Base-by-base conservation (phyloP, 1,284 basidiomycete species). In the Pseudozyma flocculosa region DNA sequence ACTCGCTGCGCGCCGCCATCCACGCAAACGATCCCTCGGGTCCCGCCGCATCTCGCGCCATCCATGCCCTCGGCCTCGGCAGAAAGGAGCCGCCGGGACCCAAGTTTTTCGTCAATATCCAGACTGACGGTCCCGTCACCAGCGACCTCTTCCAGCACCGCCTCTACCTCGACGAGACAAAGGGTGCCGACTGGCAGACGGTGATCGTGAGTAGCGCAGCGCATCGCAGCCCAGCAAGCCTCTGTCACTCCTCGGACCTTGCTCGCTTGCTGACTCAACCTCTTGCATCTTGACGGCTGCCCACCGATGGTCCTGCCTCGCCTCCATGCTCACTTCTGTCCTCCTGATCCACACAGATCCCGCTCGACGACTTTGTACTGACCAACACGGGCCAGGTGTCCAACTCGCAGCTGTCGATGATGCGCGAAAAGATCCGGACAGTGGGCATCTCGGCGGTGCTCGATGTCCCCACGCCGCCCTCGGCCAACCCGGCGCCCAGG, bases 101-200 rank as follows among this genome's bases (percentile, higher is more conserved):
- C 78, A 80, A 80, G 30, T 77, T 68, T 52, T 81, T 88, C 70
- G 88, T 91, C 53, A 94, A 94, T 77, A 80, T 94, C 29, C 91
- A 93, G 78, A 92, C 90, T 2, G 88, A 88, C 1, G 80, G 81
- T 1, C 85, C 87, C 2, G 79, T 81, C 15, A 74, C 77, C 62
- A 80, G 79, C 32, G 90, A 92, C 78, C 80, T 94, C 19, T 94
- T 90, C 86, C 92, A 93, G 73, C 91, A 94, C 72, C 83, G 89
- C 34, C 80, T 94, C 34, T 89, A 85, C 78, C 88, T 92, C 76
- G 81, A 84, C 50, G 82, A 84, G 45, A 80, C 82, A 21, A 86
- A 88, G 48, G 86, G 86, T 17, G 48, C 68, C 44, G 81, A 82
- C 11, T 94, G 92, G 91, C 88, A 92, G 76, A 87, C 91, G 69